Percentiles rank a stretch among this genome's conserved stretches.
These are phyloP conservation scores for Grosmannia huntii DNA, from an alignment of 2,329 filamentous ascomycete species.

Conservation along the genomic window DNA sequence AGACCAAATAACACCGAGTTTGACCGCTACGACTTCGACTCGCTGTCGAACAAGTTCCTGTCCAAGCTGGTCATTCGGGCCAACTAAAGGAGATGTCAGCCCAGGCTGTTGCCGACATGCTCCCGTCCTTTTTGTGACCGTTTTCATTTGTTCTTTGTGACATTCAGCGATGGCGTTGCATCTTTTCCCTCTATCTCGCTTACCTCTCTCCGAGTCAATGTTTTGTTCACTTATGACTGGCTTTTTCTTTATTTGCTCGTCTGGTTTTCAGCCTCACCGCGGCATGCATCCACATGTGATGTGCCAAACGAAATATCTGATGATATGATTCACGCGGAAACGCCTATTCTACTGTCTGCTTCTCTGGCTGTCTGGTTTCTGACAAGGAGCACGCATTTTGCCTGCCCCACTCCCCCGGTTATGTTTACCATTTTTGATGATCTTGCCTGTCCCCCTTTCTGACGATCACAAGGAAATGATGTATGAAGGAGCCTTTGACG, in stretches of 20 bases:
- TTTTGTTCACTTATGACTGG: not conserved
- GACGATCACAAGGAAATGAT: constrained; percentile 3
- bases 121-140: not conserved
- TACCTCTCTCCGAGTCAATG: not conserved
- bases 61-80: constrained; percentile 93
- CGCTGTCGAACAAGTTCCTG: constrained; percentile 90
- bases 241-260: not conserved
- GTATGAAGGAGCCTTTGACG: constrained; percentile 1
- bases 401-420: not conserved
- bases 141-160: constrained; percentile 7
- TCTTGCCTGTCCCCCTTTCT: constrained; percentile 1
- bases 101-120: not conserved
- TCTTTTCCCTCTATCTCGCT: not conserved
- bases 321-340: constrained; percentile 4
- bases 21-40: constrained; percentile 87
- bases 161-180: constrained; percentile 20
- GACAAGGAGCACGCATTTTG: not conserved
- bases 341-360: constrained; percentile 1
- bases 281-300: constrained; percentile 1
- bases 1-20: constrained; percentile 65
- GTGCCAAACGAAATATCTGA: constrained; percentile 6
- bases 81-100: constrained; percentile 43
- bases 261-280: constrained; percentile 3
- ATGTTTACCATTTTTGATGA: not conserved
- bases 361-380: constrained; percentile 2